Evolutionary conservation across 192 early-diverging fungal species (phyloP), one percentile per base, ranked within the genome.

Genomic region (Coemansia sp.): DNA sequence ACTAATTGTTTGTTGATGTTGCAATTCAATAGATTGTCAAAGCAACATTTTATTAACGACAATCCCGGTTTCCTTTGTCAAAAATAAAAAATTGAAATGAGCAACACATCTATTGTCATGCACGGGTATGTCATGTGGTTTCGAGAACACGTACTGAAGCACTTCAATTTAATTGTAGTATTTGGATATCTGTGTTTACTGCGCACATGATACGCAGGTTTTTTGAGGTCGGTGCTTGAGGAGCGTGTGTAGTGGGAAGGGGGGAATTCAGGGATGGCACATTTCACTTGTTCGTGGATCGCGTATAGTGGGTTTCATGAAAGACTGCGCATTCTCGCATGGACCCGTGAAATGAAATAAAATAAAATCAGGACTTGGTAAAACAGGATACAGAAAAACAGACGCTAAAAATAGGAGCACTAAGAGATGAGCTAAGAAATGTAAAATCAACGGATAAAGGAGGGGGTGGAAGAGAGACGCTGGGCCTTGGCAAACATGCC

Each of bases 281-380:
- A 20, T 38, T 15, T 54, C 4, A n/a, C 4, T 42, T 64, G 17
- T 57, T 45, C 34, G 8, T 9, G 23, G 36, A 14, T 36, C 49
- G 36, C 43, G 63, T 65, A 60, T 54, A 71, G 63, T 65, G 59
- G 58, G 17, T 5, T 17, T 59, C 61, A 56, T 62, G 65, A 64
- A 63, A 57, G 63, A 65, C 60, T 41, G 63, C 54, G 52, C 17
- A 55, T 41, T 45, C 59, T 61, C 32, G 41, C 13, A 29, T 45
- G 23, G 15, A 36, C 35, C 9, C 35, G 9, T 9, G 35, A 36
- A 36, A 36, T 36, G 35, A 36, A 36, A 36, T 36, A 9, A 14
- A 43, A 45, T 45, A n/a, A n/a, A n/a, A n/a, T n/a, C 23, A 29
- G 23, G 36, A 54, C 13, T 14, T 29, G 54, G 48, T 54, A 19